Percentiles rank a stretch among this genome's conserved stretches.
These are phyloP conservation scores for Phytophthora vignae DNA, from an alignment of 352 stramenopile species.

Conservation along the genomic window DNA sequence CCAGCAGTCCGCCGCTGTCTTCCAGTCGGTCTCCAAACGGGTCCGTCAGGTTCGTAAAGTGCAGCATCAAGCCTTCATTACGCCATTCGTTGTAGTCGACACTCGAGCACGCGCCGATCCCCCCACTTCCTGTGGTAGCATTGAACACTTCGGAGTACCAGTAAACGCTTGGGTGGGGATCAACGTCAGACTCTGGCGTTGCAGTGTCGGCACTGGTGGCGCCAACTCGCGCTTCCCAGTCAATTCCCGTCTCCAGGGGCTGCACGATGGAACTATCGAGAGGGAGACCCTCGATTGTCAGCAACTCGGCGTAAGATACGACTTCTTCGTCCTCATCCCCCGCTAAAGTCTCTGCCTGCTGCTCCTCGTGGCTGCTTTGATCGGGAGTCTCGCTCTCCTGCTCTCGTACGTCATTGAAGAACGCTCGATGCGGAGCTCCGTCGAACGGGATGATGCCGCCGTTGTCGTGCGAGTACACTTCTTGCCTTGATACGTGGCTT, in stretches of 20 bases:
- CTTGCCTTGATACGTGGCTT: constrained; percentile 82
- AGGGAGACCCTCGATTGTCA: constrained; percentile 53
- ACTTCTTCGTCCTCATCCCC: constrained; percentile 51
- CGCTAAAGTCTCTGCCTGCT: constrained; percentile 15
- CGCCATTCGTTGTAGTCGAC: constrained; percentile 92
- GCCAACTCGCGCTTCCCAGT: constrained; percentile 39
- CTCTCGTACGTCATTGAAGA: constrained; percentile 80
- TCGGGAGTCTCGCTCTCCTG: constrained; percentile 54
- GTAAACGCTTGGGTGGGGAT: constrained; percentile 49
- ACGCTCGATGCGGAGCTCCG: constrained; percentile 82
- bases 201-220: constrained; percentile 24
- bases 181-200: constrained; percentile 11
- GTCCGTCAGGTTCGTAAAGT: constrained; percentile 95
- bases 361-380: constrained; percentile 49
- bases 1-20: constrained; percentile 48
- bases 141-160: constrained; percentile 83
- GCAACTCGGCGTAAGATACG: constrained; percentile 59
- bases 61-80: constrained; percentile 95
- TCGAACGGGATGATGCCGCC: constrained; percentile 86
- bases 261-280: constrained; percentile 65
- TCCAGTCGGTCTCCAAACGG: constrained; percentile 60
- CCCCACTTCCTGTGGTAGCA: constrained; percentile 47
- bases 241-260: constrained; percentile 63
- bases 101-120: constrained; percentile 94
- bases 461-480: constrained; percentile 84